Base-by-base conservation (phyloP, 2,329 filamentous ascomycete species). In the Trichoderma gracile region DNA sequence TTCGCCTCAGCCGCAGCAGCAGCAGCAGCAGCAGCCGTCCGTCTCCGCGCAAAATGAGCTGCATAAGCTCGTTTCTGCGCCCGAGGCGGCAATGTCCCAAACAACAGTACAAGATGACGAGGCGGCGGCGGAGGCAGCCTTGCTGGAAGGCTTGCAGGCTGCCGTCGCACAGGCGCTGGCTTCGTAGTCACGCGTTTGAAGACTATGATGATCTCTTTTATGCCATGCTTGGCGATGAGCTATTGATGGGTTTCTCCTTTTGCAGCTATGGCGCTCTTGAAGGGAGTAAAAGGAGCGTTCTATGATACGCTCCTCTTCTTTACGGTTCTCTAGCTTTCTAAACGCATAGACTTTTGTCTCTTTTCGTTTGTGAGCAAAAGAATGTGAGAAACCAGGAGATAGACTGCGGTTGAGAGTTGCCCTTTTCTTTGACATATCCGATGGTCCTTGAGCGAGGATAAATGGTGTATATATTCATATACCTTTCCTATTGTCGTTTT, bases 81-180 rank as follows among this genome's bases (percentile, higher is more conserved):
- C 70, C 23, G 65, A 70, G 38, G 67, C 69, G 54, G 67, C 69
- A 9, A 68, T 73, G 62, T 66, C 70, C 43, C 70, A 71, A 14
- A 61, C 60, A 17, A 65, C 65, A 21, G 65, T 66, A 23, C 67
- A 70, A 19, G 67, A 71, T 30, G 68, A 77, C 59, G 75, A 76
- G 61, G 74, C 76, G 43, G 75, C 71, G 23, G 73, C 73, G 15
- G 75, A 77, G 60, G 75, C 71, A 21, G 74, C 75, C 23, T 67
- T 77, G 17, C 62, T 77, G 7, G 73, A 77, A 63, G 74, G 75
- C 5, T 71, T 77, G 1, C 75, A 77, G 58, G 75, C 73, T 9
- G 75, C 71, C 8, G 72, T 77, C 46, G 75, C 75, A 58, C 69
- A 70, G 43, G 69, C 67, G 7, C 42, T 70, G 21, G 63, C 66